A percentile compares a stretch with the other conserved stretches of the same genome.
These are phyloP conservation scores for Sclerotinia borealis DNA, from an alignment of 2,329 filamentous ascomycete genomes.

Conservation along the genomic window DNA sequence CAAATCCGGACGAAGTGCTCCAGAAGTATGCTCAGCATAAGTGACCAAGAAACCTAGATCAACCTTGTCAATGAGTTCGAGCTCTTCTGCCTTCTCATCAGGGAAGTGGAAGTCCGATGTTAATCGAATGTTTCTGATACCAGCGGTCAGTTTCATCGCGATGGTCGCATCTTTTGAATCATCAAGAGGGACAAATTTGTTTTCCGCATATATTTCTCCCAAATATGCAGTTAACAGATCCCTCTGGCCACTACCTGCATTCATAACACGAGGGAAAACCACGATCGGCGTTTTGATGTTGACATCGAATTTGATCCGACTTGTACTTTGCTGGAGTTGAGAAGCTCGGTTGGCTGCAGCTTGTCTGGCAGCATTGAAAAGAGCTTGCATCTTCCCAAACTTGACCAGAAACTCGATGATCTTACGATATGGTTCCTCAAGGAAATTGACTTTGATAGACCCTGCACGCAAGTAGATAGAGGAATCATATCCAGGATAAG, in stretches of 20 bases:
- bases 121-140: conserved; percentile 85
- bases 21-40: conserved; percentile 77
- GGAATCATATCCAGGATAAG: conserved; percentile 91
- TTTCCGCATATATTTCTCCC: conserved; percentile 95
- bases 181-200: conserved; percentile 80
- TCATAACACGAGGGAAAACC: conserved; percentile 78
- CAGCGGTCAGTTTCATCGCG: conserved; percentile 84
- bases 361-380: conserved; percentile 94
- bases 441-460: conserved; percentile 93
- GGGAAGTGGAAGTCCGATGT: conserved; percentile 85
- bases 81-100: conserved; percentile 66
- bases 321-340: conserved; percentile 84
- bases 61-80: conserved; percentile 96
- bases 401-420: conserved; percentile 98
- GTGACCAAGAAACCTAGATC: conserved; percentile 90
- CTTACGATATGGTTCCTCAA: conserved; percentile 95
- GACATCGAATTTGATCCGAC: conserved; percentile 89
- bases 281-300: conserved; percentile 93
- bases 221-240: conserved; percentile 89
- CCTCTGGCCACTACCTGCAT: conserved; percentile 61
- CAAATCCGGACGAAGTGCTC: conserved; percentile 75
- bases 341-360: conserved; percentile 90
- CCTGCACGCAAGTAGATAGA: conserved; percentile 86
- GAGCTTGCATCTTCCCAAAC: conserved; percentile 98
- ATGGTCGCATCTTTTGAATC: conserved; percentile 66